Percentiles rank a stretch among this genome's conserved stretches.
Conservation (phyloP, 1,139 yeast genomes). For the Kodamaea arcana region DNA sequence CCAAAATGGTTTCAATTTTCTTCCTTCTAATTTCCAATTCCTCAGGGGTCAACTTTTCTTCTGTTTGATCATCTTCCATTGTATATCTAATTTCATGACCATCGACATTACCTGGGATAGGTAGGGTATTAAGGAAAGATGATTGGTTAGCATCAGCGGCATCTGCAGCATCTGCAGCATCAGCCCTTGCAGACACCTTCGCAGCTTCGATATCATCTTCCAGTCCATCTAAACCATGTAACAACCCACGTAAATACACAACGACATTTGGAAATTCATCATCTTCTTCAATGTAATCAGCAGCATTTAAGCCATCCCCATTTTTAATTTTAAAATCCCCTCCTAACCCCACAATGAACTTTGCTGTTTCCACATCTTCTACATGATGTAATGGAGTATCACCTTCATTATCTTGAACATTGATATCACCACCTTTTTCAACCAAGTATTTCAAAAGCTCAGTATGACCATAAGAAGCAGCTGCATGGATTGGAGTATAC, state of each 20-base stretch:
- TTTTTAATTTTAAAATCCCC: slow-evolving; percentile 67
- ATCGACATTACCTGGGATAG: slow-evolving; percentile 37
- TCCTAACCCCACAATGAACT: slow-evolving; percentile 55
- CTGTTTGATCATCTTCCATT: slow-evolving; percentile 37
- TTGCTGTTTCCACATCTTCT: slow-evolving; percentile 67
- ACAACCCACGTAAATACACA: slow-evolving; percentile 51
- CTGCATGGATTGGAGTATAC: slow-evolving; percentile 94
- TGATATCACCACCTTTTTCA: slow-evolving; percentile 68
- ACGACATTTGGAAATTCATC: slow-evolving; percentile 80
- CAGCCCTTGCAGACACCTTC: not conserved
- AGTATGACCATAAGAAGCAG: slow-evolving; percentile 84
- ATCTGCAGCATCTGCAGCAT: slow-evolving; percentile 1
- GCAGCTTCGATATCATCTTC: slow-evolving; percentile 6
- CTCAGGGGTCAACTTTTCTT: slow-evolving; percentile 19
- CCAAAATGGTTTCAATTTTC: slow-evolving; percentile 65
- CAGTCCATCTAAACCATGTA: slow-evolving; percentile 35
- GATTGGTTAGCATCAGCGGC: slow-evolving; percentile 9
- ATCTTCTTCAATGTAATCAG: slow-evolving; percentile 73
- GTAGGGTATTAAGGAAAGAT: slow-evolving; percentile 26
- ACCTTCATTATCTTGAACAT: slow-evolving; percentile 82
- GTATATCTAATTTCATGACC: slow-evolving; percentile 60
- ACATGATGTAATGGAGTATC: slow-evolving; percentile 94
- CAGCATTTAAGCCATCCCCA: slow-evolving; percentile 67
- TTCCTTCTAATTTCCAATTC: slow-evolving; percentile 54
- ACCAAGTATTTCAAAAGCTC: slow-evolving; percentile 62